Conservation (phyloP, 139 green algal genomes). For the Coelastrella sp. region DNA sequence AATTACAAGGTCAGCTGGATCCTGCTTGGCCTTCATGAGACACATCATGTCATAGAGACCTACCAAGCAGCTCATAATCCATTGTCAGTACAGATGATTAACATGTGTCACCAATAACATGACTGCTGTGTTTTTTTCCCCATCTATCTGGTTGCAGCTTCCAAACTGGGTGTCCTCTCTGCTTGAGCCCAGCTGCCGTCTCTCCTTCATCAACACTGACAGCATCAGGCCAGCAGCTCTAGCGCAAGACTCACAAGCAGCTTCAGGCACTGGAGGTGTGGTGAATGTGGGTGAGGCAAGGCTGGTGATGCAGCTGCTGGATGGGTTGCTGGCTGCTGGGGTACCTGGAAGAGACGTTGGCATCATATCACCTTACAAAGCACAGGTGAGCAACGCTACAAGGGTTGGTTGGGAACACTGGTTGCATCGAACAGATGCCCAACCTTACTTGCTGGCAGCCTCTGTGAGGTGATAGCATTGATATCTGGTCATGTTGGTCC, state of each 20-base stretch:
- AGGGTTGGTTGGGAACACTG: no score
- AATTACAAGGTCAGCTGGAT: conserved; percentile 55
- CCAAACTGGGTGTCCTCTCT: neutral
- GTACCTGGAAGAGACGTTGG: conserved; percentile 66
- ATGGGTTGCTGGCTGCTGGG: conserved; percentile 63
- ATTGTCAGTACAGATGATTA: no score
- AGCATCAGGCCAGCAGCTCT: neutral
- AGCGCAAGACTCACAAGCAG: conserved; percentile 6
- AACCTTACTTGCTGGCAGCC: neutral
- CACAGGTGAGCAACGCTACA: conserved; percentile 72
- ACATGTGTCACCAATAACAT: no score
- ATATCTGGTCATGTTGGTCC: no score
- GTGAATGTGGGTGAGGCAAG: conserved; percentile 76
- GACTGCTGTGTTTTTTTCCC: no score
- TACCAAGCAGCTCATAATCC: no score
- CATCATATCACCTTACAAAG: conserved; percentile 89
- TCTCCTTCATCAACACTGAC: conserved; percentile 39
- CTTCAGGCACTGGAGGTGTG: neutral
- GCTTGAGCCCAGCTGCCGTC: neutral
- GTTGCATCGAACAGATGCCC: no score
- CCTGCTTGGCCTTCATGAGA: no score
- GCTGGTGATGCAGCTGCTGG: conserved; percentile 66
- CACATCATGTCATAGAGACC: neutral
- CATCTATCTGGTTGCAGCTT: neutral
- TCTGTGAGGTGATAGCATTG: no score